Evolutionary conservation across 208 protist species (phyloP).

Genomic region (Leishmania martiniquensis): DNA sequence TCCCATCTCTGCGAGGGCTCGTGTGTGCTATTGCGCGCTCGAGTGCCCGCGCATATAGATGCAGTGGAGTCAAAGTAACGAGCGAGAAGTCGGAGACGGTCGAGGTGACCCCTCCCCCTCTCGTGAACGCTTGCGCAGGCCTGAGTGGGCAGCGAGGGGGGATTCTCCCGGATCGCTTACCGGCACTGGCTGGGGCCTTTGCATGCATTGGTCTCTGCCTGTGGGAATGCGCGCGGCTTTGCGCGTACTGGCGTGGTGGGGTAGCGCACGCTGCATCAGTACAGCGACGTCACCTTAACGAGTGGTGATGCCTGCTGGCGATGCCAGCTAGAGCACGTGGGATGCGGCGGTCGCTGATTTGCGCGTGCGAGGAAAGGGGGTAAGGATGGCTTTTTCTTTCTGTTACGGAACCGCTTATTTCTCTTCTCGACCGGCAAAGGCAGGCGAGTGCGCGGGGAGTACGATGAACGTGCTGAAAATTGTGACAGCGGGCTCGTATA

Average conservation of each 20-base stretch:
- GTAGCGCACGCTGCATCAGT: slow-evolving; percentile 33
- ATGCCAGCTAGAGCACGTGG: slow-evolving; percentile 32
- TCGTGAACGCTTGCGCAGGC: background rate
- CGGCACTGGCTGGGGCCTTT: background rate
- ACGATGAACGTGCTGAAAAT: no score
- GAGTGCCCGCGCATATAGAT: background rate
- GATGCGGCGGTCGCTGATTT: background rate
- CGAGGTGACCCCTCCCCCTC: background rate
- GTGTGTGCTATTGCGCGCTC: background rate
- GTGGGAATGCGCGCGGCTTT: background rate
- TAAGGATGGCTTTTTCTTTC: no score
- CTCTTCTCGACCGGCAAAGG: no score
- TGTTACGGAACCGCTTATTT: no score
- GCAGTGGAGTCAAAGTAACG: slow-evolving; percentile 6
- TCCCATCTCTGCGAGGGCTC: background rate
- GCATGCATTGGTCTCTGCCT: background rate
- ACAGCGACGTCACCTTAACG: slow-evolving; percentile 30
- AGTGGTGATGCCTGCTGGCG: slow-evolving; percentile 43
- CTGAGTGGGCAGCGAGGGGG: background rate
- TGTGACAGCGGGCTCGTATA: no score
- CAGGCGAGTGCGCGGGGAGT: no score
- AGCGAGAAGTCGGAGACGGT: no score
- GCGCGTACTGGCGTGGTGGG: background rate
- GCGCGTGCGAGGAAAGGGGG: background rate
- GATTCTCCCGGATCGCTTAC: background rate